A percentile compares a stretch with the other conserved stretches of the same genome.
Evolutionary conservation across 2,329 filamentous ascomycete genomes (phyloP).

Genomic region (Pseudocercospora fijiensis): DNA sequence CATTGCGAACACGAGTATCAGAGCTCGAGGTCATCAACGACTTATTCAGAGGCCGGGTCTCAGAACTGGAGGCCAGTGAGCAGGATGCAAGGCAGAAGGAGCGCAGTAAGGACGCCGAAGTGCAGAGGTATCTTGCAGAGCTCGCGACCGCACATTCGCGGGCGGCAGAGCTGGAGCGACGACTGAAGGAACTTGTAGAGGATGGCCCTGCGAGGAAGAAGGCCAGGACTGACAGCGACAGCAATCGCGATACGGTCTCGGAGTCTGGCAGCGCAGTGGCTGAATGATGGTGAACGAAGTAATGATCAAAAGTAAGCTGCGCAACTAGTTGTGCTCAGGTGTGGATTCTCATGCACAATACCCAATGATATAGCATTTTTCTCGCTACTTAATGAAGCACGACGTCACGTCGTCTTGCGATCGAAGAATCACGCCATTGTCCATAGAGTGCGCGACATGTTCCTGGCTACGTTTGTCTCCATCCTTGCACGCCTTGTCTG

Average conservation of each 20-base stretch:
- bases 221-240: slow-evolving; percentile 18
- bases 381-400: neutral
- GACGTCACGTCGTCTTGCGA: neutral
- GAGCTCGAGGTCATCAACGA: slow-evolving; percentile 92
- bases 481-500: neutral
- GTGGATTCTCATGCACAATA: slow-evolving; percentile 1
- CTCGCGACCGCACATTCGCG: slow-evolving; percentile 51
- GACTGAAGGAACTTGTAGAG: slow-evolving; percentile 23
- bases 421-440: no score
- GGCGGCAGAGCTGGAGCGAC: slow-evolving; percentile 23
- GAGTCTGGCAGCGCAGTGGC: slow-evolving; percentile 14
- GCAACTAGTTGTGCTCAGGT: neutral
- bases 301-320: slow-evolving; percentile 18
- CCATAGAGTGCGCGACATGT: neutral
- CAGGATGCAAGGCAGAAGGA: slow-evolving; percentile 63
- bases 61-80: slow-evolving; percentile 75
- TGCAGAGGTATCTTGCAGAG: slow-evolving; percentile 58
- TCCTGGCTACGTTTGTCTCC: neutral
- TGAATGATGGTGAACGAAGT: slow-evolving; percentile 14
- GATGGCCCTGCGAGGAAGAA: slow-evolving; percentile 27
- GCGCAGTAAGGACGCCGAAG: slow-evolving; percentile 58
- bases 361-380: slow-evolving; percentile 1
- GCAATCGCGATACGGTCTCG: slow-evolving; percentile 7
- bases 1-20: slow-evolving; percentile 89
- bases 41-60: slow-evolving; percentile 64